phyloP scores from a whole-genome alignment of 1,284 basidiomycete species.

The Ustilago vetiveriae region DNA sequence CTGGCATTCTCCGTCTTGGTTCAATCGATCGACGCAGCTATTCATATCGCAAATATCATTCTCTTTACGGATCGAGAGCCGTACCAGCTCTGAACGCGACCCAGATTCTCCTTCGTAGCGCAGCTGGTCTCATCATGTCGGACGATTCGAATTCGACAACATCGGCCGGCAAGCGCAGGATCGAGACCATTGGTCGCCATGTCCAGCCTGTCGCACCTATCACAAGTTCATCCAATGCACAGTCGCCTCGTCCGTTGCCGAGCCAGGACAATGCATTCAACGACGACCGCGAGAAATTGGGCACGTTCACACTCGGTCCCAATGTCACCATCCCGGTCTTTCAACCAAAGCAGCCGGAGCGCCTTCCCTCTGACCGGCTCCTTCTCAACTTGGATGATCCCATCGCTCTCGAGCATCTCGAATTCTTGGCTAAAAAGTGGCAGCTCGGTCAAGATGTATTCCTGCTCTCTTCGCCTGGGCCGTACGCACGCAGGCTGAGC shows the following conservation, averaged over 20 bases:
- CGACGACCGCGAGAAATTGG: conserved; percentile 45
- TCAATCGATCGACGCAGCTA: neutral
- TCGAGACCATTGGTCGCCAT: conserved; percentile 42
- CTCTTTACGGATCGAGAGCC: neutral
- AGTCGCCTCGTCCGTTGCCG: conserved; percentile 21
- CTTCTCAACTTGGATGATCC: conserved; percentile 62
- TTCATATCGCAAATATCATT: neutral
- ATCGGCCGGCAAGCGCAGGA: conserved; percentile 28
- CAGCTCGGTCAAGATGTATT: conserved; percentile 65
- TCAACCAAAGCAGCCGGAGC: conserved; percentile 44
- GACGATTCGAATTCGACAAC: conserved; percentile 28
- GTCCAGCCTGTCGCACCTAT: conserved; percentile 31
- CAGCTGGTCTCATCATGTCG: conserved; percentile 8
- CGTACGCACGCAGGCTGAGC: conserved; percentile 67
- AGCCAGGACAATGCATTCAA: conserved; percentile 5
- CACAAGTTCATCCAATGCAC: conserved; percentile 19
- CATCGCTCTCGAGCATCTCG: conserved; percentile 62
- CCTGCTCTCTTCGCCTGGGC: conserved; percentile 65
- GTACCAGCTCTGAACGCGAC: neutral
- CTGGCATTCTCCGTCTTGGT: conserved; percentile 3
- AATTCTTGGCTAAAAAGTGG: conserved; percentile 66
- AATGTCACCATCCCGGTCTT: conserved; percentile 63
- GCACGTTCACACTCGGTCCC: conserved; percentile 61
- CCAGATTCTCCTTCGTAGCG: neutral
- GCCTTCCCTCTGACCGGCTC: conserved; percentile 57